Percentiles rank a stretch among this genome's conserved stretches.
Conservation (phyloP, 352 stramenopile species). For the Globisporangium mamillatum region DNA sequence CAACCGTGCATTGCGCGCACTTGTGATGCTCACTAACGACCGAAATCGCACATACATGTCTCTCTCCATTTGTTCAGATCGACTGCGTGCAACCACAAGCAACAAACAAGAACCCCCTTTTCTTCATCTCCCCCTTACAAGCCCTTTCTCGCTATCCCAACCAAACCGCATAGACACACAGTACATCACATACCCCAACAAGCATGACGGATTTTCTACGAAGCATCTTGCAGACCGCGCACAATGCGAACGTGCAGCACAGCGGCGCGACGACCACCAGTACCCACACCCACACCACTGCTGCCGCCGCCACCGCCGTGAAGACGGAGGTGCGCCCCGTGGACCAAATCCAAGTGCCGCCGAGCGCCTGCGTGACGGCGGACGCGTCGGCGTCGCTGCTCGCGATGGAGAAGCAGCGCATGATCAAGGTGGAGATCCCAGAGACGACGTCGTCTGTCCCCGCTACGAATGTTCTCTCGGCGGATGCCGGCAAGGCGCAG, state of each 20-base stretch:
- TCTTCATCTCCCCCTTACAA: not conserved
- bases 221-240: slow-evolving; percentile 57
- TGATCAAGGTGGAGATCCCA: slow-evolving; percentile 56
- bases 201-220: slow-evolving; percentile 80
- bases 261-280: not conserved
- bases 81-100: not conserved
- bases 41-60: not conserved
- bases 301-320: not conserved
- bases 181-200: not conserved
- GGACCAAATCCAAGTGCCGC: slow-evolving; percentile 59
- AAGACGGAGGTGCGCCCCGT: slow-evolving; percentile 49
- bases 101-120: not conserved
- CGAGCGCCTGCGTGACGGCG: slow-evolving; percentile 17
- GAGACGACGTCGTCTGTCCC: slow-evolving; percentile 8
- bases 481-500: slow-evolving; percentile 54
- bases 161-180: slow-evolving; percentile 14
- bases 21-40: not conserved
- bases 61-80: slow-evolving; percentile 2
- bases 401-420: slow-evolving; percentile 39
- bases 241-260: slow-evolving; percentile 26
- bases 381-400: slow-evolving; percentile 19
- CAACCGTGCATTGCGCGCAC: not conserved
- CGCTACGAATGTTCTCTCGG: not conserved
- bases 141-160: not conserved
- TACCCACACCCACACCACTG: not conserved